Conservation (phyloP, 2,329 filamentous ascomycete species). For the Xylaria arbuscula region DNA sequence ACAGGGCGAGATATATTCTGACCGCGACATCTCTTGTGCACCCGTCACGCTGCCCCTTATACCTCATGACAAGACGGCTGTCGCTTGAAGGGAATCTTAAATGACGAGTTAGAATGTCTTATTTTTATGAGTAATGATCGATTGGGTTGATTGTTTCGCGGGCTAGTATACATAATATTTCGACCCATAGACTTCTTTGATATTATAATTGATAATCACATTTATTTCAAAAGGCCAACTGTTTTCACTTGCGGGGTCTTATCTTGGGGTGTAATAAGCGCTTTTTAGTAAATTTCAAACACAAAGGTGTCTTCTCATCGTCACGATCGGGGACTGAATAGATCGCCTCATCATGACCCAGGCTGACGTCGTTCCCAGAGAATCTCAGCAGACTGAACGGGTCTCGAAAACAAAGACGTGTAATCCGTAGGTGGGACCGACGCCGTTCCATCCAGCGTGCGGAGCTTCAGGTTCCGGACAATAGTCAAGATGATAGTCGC, state of each 20-base stretch:
- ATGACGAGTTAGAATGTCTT: neutral
- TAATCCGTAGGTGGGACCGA: slow-evolving; percentile 74
- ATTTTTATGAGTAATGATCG: slow-evolving; percentile 6
- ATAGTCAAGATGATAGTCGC: slow-evolving; percentile 72
- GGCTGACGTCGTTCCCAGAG: slow-evolving; percentile 46
- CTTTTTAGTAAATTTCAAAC: too few relatives aligned
- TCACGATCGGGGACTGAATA: neutral
- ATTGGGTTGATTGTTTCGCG: neutral
- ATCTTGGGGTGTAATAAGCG: neutral
- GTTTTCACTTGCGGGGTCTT: neutral
- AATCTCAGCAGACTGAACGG: slow-evolving; percentile 50
- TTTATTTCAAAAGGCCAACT: neutral
- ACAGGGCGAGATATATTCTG: slow-evolving; percentile 55
- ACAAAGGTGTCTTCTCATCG: neutral
- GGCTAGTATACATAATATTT: slow-evolving; percentile 17
- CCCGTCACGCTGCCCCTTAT: slow-evolving; percentile 48
- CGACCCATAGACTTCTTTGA: slow-evolving; percentile 15
- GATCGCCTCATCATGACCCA: neutral
- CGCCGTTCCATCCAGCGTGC: slow-evolving; percentile 64
- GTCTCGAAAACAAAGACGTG: slow-evolving; percentile 59
- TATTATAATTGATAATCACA: neutral
- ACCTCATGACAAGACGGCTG: slow-evolving; percentile 51
- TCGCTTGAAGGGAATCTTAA: slow-evolving; percentile 46
- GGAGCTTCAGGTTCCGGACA: slow-evolving; percentile 70
- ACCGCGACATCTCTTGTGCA: slow-evolving; percentile 50